Conservation (phyloP, 768 basidiomycete genomes). For the Lactarius hengduanensis region DNA sequence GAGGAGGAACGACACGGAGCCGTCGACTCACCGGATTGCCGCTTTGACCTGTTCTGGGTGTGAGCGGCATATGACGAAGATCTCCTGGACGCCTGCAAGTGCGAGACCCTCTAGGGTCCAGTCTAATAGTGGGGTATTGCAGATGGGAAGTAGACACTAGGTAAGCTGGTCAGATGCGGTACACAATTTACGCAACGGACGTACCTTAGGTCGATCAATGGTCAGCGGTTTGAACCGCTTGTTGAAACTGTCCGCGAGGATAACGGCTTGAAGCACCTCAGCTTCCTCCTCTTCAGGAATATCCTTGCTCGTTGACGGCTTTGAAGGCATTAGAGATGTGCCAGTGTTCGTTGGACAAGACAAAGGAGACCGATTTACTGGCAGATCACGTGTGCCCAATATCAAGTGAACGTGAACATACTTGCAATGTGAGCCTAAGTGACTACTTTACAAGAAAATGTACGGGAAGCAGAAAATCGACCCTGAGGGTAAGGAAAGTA, state of each 20-base stretch:
- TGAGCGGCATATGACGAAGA: slow-evolving; percentile 92
- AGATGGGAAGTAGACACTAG: slow-evolving; percentile 89
- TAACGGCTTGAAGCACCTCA: slow-evolving; percentile 88
- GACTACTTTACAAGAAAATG: slow-evolving; percentile 59
- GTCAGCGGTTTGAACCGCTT: slow-evolving; percentile 91
- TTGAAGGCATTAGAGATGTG: slow-evolving; percentile 56
- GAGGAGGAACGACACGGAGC: slow-evolving; percentile 4
- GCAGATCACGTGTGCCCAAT: slow-evolving; percentile 5
- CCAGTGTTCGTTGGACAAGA: background rate
- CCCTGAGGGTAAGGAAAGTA: slow-evolving; percentile 49
- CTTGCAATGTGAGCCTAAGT: slow-evolving; percentile 31
- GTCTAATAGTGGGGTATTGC: slow-evolving; percentile 88
- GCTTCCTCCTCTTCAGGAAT: slow-evolving; percentile 70
- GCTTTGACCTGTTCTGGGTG: slow-evolving; percentile 83
- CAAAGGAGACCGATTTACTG: background rate
- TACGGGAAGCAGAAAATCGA: slow-evolving; percentile 55
- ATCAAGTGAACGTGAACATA: slow-evolving; percentile 6
- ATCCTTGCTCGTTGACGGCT: slow-evolving; percentile 56
- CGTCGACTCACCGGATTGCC: slow-evolving; percentile 68
- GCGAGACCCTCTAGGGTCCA: slow-evolving; percentile 97
- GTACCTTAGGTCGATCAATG: slow-evolving; percentile 79
- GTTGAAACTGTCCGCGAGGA: slow-evolving; percentile 96
- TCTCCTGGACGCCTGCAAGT: slow-evolving; percentile 93
- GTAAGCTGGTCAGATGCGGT: slow-evolving; percentile 4
- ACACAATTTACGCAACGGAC: slow-evolving; percentile 18